Evolutionary conservation across 495 filamentous ascomycete genomes (phyloP).

Genomic region (Neurospora hispaniola): DNA sequence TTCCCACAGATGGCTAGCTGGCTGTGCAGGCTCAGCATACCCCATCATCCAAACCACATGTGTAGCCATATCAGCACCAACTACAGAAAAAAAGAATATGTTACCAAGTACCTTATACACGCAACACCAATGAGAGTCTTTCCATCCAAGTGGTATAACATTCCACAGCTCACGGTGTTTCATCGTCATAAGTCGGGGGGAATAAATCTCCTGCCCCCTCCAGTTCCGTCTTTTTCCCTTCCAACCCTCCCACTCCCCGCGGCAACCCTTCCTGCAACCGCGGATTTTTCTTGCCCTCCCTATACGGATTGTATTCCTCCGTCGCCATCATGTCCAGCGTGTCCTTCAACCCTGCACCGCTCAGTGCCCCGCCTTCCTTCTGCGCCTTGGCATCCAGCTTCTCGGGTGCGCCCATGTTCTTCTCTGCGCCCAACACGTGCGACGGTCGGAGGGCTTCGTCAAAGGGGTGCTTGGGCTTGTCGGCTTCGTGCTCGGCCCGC

Average conservation of each 20-base stretch:
- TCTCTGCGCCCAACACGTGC: slow-evolving; percentile 1
- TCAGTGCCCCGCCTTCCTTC: background rate
- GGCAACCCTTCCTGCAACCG: background rate
- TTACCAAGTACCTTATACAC: background rate
- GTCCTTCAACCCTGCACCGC: background rate
- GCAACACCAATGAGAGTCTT: background rate
- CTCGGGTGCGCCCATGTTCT: background rate
- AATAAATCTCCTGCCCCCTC: background rate
- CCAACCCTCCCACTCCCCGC: background rate
- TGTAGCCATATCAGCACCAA: background rate
- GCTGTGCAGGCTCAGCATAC: background rate
- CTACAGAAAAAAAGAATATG: background rate
- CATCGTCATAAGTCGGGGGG: background rate
- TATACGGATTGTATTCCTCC: background rate
- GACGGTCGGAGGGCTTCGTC: background rate
- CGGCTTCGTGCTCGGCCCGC: background rate
- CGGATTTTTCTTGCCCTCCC: background rate
- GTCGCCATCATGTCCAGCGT: background rate
- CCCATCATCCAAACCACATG: background rate
- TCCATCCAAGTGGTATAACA: background rate
- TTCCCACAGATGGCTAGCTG: background rate
- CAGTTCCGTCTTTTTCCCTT: background rate
- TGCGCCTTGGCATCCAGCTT: background rate
- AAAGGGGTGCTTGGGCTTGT: slow-evolving; percentile 3
- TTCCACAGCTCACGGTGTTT: background rate